Evolutionary conservation across 2,329 filamentous ascomycete species (phyloP), one percentile per base, ranked within the genome.

Genomic region (Zasmidium cellare): DNA sequence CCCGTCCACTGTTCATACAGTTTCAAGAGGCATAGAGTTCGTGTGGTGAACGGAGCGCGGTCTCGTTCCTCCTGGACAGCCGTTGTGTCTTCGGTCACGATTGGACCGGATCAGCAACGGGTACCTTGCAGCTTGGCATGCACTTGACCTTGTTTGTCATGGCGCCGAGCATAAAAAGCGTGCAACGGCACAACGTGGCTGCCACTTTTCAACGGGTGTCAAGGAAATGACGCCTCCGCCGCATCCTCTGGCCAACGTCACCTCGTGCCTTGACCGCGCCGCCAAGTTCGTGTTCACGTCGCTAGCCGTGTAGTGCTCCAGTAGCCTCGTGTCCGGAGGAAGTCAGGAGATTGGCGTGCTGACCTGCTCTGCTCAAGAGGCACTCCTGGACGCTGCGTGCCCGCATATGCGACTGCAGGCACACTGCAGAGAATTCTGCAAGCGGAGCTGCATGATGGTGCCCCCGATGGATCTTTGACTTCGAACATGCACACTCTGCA

Each of bases 71-170:
- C 35, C 35, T 41, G 35, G 6, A 41, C 3, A 14, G 16, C 7
- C 35, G 35, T 41, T 41, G 35, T 14, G 3, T 14, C 16, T 6
- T 25, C 5, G 18, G 14, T 9, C 7, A 24, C 20, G 48, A 51
- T 51, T 51, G 48, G 48, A 28, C 18, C 2, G 35, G 12, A 19
- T 18, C 14, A 9, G 2, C 22, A 14, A 35, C 25, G 24, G 48
- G 48, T 51, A 51, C 25, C 48, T 51, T 31, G 25, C 48, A 51
- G 28, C 48, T 38, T 51, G 48, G 48, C 48, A 49, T n/a, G 7
- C 35, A 31, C 47, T 49, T 28, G 23, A 25, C 28, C 47, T 49
- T 31, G 14, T 18, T 9, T 14, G 16, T 6, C 16, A 6, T 41
- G n/a, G 47, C 22, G 47, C 19, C 14, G 47, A 18, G 23, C 25